phyloP scores from a whole-genome alignment of 148 eudicot species.

The Rhododendron ovatum region DNA sequence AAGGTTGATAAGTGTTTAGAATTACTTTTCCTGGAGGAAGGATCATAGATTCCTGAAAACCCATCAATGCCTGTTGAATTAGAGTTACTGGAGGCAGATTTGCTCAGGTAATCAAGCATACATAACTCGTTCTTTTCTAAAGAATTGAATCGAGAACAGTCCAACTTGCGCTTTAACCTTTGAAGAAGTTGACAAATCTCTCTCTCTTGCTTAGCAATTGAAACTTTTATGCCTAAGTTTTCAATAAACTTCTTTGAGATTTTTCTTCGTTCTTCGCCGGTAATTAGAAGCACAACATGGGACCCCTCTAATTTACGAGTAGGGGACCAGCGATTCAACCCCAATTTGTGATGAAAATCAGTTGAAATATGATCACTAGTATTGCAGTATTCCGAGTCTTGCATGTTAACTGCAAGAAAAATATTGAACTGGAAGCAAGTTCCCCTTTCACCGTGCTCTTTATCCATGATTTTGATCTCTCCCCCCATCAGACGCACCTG shows the following conservation, averaged over 20 bases:
- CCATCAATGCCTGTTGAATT: neutral
- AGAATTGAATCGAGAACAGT: neutral
- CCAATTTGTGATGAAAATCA: neutral
- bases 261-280: neutral
- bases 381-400: neutral
- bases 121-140: neutral
- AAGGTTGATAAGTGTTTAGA: neutral
- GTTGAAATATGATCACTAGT: neutral
- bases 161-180: slow-evolving; percentile 1
- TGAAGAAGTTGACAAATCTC: neutral
- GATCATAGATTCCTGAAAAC: neutral
- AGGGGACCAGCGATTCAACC: neutral
- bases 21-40: neutral
- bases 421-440: slow-evolving; percentile 44
- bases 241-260: slow-evolving; percentile 1
- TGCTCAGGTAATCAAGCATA: neutral
- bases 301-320: neutral
- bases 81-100: neutral
- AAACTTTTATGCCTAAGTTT: neutral
- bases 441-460: slow-evolving; percentile 26
- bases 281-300: slow-evolving; percentile 1
- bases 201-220: neutral
- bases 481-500: slow-evolving; percentile 56
- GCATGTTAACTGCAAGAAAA: slow-evolving; percentile 15
- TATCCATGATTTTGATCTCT: slow-evolving; percentile 41